Percentiles rank a stretch among this genome's conserved stretches.
Evolutionary conservation across 805 yeast species (phyloP).

Genomic region (Saccharomyces mikatae): DNA sequence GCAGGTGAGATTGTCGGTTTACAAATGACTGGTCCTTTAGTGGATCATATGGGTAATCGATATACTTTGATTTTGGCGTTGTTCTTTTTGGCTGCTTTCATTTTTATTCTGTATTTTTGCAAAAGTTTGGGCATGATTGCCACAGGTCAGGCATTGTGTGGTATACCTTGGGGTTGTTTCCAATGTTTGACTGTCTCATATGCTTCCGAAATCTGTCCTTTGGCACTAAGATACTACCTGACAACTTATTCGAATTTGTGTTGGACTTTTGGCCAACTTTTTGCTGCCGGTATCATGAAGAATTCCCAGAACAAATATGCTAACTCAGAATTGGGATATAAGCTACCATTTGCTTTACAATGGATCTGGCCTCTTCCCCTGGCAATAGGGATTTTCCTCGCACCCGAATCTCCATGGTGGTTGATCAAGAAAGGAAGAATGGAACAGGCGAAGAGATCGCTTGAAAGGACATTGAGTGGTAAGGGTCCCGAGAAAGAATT

Average conservation of each 20-base stretch:
- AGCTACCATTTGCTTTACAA: conserved; percentile 50
- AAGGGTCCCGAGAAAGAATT: conserved; percentile 29
- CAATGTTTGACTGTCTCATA: conserved; percentile 45
- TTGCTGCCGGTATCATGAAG: conserved; percentile 44
- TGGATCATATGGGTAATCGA: conserved; percentile 41
- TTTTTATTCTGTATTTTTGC: conserved; percentile 43
- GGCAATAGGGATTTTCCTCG: conserved; percentile 32
- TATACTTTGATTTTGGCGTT: conserved; percentile 32
- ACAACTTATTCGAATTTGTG: conserved; percentile 44
- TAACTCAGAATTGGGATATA: conserved; percentile 36
- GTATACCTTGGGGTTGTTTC: conserved; percentile 50
- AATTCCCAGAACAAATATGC: conserved; percentile 24
- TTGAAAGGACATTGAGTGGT: conserved; percentile 32
- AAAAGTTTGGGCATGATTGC: conserved; percentile 33
- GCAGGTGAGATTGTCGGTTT: conserved; percentile 42
- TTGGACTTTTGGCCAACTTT: conserved; percentile 51
- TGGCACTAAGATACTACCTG: conserved; percentile 41
- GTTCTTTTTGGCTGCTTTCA: conserved; percentile 30
- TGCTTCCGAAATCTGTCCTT: conserved; percentile 52
- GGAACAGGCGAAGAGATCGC: conserved; percentile 41
- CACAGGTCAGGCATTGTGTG: conserved; percentile 38
- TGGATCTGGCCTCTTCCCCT: conserved; percentile 40
- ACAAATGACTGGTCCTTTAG: conserved; percentile 36
- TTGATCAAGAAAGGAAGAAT: conserved; percentile 45
- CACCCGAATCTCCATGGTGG: conserved; percentile 73